A percentile compares a stretch with the other conserved stretches of the same genome.
These are phyloP conservation scores for Chlorella sp. DNA, from an alignment of 139 green algal genomes.

Conservation along the genomic window DNA sequence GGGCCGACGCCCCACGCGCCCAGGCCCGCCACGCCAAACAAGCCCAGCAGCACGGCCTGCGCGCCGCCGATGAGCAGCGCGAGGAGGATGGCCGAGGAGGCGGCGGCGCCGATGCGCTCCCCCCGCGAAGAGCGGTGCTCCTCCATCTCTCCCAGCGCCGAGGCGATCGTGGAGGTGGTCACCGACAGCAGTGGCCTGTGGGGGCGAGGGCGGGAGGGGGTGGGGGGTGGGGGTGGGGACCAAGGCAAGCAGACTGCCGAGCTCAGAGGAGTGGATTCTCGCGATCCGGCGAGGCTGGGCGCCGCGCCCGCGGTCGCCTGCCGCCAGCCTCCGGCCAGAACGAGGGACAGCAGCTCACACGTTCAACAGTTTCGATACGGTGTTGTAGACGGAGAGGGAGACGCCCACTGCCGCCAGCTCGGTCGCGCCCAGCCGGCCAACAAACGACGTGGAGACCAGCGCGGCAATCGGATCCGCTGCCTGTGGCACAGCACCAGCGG, in stretches of 20 bases:
- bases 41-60: conserved; percentile 54
- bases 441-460: conserved; percentile 48
- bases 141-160: conserved; percentile 39
- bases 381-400: conserved; percentile 72
- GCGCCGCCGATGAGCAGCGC: conserved; percentile 27
- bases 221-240: too few species aligned
- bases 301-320: too few species aligned
- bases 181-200: conserved; percentile 54
- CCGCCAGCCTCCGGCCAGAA: too few species aligned
- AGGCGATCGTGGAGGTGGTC: conserved; percentile 68
- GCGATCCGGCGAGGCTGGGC: too few species aligned
- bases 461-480: conserved; percentile 70
- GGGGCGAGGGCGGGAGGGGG: too few species aligned
- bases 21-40: conserved; percentile 11
- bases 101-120: conserved; percentile 1
- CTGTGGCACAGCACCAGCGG: too few species aligned
- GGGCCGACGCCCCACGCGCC: conserved; percentile 43
- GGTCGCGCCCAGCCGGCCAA: conserved; percentile 60
- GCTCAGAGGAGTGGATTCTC: too few species aligned
- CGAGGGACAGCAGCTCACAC: too few species aligned
- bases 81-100: conserved; percentile 33
- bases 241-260: too few species aligned
- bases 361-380: conserved; percentile 77
- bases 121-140: neutral
- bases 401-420: conserved; percentile 69